Evolutionary conservation across 257 asterid species (phyloP).

Genomic region (Solanum gandarillasii): DNA sequence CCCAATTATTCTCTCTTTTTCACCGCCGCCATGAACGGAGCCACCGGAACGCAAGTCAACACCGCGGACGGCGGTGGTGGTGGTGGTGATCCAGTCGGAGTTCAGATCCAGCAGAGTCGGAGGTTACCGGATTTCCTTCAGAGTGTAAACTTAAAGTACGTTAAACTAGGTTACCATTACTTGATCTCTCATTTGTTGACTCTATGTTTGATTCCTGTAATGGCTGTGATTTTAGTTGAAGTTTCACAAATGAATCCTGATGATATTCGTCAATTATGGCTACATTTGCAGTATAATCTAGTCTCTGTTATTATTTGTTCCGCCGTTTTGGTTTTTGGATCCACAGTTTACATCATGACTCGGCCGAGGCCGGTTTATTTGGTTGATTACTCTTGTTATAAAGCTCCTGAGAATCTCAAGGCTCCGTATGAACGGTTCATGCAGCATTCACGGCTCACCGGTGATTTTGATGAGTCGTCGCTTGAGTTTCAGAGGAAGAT

Average conservation of each 20-base stretch:
- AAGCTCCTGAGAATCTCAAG: constrained; percentile 37
- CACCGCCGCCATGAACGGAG: constrained; percentile 42
- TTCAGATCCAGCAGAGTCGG: constrained; percentile 55
- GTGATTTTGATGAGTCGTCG: constrained; percentile 56
- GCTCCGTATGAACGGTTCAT: constrained; percentile 40
- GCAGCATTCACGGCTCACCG: constrained; percentile 44
- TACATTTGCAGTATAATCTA: constrained; percentile 59
- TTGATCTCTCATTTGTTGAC: constrained; percentile 61
- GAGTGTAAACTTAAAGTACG: constrained; percentile 77
- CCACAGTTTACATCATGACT: constrained; percentile 63
- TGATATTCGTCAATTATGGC: constrained; percentile 55
- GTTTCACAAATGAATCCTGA: constrained; percentile 66
- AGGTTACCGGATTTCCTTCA: constrained; percentile 69
- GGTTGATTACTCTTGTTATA: constrained; percentile 62
- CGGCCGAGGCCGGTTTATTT: constrained; percentile 64
- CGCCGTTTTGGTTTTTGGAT: constrained; percentile 54
- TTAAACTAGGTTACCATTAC: constrained; percentile 77
- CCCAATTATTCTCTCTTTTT: not conserved
- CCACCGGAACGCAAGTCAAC: constrained; percentile 9
- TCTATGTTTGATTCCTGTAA: constrained; percentile 51
- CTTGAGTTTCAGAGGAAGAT: constrained; percentile 70
- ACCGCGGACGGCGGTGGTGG: not conserved
- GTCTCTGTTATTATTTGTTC: constrained; percentile 51
- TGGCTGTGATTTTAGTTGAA: constrained; percentile 40
- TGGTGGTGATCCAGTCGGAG: constrained; percentile 22